Conservation (phyloP, 108 stramenopile genomes). For the Fistulifera pelliculosa region DNA sequence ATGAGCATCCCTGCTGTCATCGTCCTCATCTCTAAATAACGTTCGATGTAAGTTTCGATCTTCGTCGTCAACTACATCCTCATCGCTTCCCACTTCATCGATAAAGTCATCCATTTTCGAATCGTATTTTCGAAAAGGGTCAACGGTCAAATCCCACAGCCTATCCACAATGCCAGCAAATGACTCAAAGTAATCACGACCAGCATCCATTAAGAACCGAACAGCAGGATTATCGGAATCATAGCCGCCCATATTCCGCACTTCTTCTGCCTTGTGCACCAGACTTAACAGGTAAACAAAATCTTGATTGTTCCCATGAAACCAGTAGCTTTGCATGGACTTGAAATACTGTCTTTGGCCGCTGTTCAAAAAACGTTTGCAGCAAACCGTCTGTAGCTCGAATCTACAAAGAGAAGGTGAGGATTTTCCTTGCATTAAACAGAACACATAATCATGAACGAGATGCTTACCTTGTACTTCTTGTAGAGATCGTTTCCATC, state of each 20-base stretch:
- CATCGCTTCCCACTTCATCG: constrained; percentile 22
- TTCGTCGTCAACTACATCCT: constrained; percentile 15
- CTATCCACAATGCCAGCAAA: constrained; percentile 30
- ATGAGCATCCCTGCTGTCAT: no score
- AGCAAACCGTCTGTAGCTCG: constrained; percentile 60
- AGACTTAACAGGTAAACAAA: constrained; percentile 48
- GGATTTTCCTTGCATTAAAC: no score
- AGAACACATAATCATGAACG: no score
- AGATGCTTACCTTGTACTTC: constrained; percentile 29
- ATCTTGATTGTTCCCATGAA: constrained; percentile 46
- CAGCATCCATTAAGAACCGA: constrained; percentile 24
- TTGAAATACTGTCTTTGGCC: constrained; percentile 15
- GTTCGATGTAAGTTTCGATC: constrained; percentile 15
- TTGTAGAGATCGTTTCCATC: constrained; percentile 67
- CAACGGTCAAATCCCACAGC: constrained; percentile 42
- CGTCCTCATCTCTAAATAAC: not conserved
- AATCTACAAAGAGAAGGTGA: constrained; percentile 12
- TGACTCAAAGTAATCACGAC: constrained; percentile 34
- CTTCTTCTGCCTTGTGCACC: constrained; percentile 19
- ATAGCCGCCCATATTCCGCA: constrained; percentile 1
- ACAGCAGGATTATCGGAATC: constrained; percentile 14
- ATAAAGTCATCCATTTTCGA: constrained; percentile 55
- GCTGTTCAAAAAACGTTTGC: constrained; percentile 45
- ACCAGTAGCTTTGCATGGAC: constrained; percentile 66
- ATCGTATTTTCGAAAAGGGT: constrained; percentile 34